Conservation (phyloP, 805 yeast genomes). For the Tetrapisispora namnaoensis region DNA sequence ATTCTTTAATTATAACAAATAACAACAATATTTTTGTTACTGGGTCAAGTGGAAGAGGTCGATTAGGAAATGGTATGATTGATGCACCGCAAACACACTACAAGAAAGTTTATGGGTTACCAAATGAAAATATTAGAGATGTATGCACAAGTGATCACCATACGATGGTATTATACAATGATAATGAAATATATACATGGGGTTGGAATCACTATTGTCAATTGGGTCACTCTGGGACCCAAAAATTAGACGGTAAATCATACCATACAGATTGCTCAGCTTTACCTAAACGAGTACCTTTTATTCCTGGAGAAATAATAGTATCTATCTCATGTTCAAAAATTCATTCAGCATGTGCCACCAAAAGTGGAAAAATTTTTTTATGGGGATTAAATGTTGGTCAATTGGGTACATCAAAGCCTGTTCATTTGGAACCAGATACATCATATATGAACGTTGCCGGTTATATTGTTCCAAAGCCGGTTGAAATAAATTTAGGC, state of each 20-base stretch:
- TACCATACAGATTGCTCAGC: conserved; percentile 16
- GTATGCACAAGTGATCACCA: conserved; percentile 59
- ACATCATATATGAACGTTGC: conserved; percentile 35
- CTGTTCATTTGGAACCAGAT: conserved; percentile 35
- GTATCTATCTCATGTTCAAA: conserved; percentile 52
- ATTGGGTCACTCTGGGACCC: conserved; percentile 42
- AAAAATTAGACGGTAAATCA: conserved; percentile 20
- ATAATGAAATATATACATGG: conserved; percentile 62
- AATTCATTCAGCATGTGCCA: conserved; percentile 54
- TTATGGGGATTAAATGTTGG: conserved; percentile 79
- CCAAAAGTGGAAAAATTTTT: conserved; percentile 37
- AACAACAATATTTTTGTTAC: conserved; percentile 45
- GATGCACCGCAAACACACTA: conserved; percentile 36
- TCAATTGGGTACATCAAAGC: conserved; percentile 50
- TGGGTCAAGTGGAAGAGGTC: conserved; percentile 63
- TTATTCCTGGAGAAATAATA: conserved; percentile 17
- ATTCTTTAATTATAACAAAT: conserved; percentile 49
- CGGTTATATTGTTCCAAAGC: conserved; percentile 25
- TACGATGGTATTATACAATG: conserved; percentile 44
- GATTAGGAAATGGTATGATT: conserved; percentile 50
- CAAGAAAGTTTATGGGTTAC: conserved; percentile 34
- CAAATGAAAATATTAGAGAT: conserved; percentile 25
- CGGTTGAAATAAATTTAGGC: conserved; percentile 14
- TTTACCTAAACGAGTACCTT: conserved; percentile 22
- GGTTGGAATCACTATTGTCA: conserved; percentile 66